Evolutionary conservation across 2,329 filamentous ascomycete species (phyloP), one percentile per base, ranked within the genome.

Genomic region (Ophiocordyceps australis): DNA sequence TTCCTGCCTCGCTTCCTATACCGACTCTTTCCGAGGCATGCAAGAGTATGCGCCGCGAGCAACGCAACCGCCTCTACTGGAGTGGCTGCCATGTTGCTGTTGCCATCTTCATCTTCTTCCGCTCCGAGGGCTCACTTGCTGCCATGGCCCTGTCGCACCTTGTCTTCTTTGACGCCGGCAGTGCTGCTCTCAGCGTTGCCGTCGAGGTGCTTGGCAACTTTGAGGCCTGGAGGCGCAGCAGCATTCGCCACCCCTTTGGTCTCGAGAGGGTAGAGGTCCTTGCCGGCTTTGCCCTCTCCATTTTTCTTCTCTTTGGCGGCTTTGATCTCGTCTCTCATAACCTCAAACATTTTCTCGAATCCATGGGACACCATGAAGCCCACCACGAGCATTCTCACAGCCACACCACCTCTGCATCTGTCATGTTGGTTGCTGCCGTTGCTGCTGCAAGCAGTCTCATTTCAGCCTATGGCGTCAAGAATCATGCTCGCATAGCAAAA

Each of bases 191-290:
- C 5, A 95, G 86, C 47, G 83, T 93, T 4, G 74, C 71, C 9
- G 86, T 95, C 24, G 89, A 98, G 43, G 80, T 95, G 2, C 68
- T 94, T 24, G 74, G 80, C 26, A 98, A 98, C 48, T 98, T 98
- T 41, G 89, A 98, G 46, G 85, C 95, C 21, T 98, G 89, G 89
- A 81, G 82, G 35, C 70, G 86, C 24, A 86, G 80, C 38, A 91
- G 76, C 37, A 78, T 98, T 38, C 74, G 85, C 14, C 83, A 98
- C 50, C 89, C 89, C 0, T 98, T 98, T 44, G 85, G 76, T 4
- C 66, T 98, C 14, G 82, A 94, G 53, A 71, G 89, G 28, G 79
- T 80, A 30, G 89, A 98, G 50, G 86, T 98, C 5, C 67, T 98
- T 11, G 83, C 85, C 19, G 89, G 89, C 12, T 93, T 98, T 36